These are phyloP conservation scores for Teunomyces stri DNA, from an alignment of 805 yeast genomes.

Conservation along the genomic window DNA sequence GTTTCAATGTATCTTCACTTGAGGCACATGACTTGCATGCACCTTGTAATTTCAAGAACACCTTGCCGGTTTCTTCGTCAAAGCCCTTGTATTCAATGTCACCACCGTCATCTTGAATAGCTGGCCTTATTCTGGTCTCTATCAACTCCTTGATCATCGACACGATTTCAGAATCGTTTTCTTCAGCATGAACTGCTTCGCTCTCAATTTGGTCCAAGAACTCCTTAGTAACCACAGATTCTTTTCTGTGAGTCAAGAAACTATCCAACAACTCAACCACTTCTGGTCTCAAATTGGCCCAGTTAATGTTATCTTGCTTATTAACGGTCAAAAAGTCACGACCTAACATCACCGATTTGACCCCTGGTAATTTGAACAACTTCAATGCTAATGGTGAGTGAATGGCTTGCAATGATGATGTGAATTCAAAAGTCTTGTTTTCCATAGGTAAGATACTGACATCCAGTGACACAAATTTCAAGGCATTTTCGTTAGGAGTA, in stretches of 20 bases:
- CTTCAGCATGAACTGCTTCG: slow-evolving; percentile 47
- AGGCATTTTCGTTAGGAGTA: slow-evolving; percentile 76
- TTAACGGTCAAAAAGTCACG: slow-evolving; percentile 71
- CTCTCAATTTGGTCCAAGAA: slow-evolving; percentile 38
- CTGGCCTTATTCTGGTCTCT: slow-evolving; percentile 94
- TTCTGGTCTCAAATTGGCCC: slow-evolving; percentile 57
- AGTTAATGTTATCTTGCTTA: slow-evolving; percentile 57
- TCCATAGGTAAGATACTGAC: slow-evolving; percentile 45
- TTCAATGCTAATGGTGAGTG: slow-evolving; percentile 64
- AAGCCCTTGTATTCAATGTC: slow-evolving; percentile 88
- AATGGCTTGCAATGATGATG: slow-evolving; percentile 51
- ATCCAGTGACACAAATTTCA: slow-evolving; percentile 58
- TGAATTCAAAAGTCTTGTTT: slow-evolving; percentile 50
- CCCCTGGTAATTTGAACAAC: slow-evolving; percentile 59
- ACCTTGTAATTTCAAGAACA: slow-evolving; percentile 85
- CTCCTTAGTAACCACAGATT: slow-evolving; percentile 42
- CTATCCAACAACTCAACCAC: slow-evolving; percentile 61
- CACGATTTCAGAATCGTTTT: slow-evolving; percentile 63
- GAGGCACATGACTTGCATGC: slow-evolving; percentile 94
- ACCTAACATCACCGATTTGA: slow-evolving; percentile 72
- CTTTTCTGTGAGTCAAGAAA: slow-evolving; percentile 37
- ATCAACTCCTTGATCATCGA: slow-evolving; percentile 89
- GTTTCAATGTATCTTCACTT: slow-evolving; percentile 86
- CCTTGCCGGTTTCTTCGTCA: slow-evolving; percentile 82
- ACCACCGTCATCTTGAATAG: slow-evolving; percentile 98